Evolutionary conservation across 768 basidiomycete genomes (phyloP), one percentile per base, ranked within the genome.

Genomic region (Mycena vulgaris): DNA sequence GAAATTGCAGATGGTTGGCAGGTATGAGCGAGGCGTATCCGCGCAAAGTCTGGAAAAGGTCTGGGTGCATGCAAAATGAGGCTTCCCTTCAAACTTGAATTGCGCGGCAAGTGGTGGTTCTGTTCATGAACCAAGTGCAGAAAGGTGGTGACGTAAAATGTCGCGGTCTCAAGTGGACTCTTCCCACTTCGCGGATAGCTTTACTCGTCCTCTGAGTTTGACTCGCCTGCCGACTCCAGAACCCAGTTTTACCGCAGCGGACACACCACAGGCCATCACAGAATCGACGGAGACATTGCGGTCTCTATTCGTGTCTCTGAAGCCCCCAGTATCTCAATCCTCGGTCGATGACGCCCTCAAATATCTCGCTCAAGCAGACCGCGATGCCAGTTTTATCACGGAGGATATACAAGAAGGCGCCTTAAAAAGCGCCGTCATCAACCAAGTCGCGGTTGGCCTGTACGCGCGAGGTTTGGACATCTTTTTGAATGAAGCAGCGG

Each of bases 391-490:
- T 56, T 47, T 37, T 42, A 0, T 55, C 28, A 61, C 42, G 39
- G 67, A 56, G 0, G 81, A 84, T 60, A 27, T 71, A 0, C 84
- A 86, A 70, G 79, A 86, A 66, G 73, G 77, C 16, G 80, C 79
- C 2, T 75, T 90, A 51, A 82, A 81, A 69, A 77, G 80, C 25
- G 86, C 84, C 16, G 82, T 91, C 16, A 70, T 88, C 9, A 79
- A 82, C 40, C 89, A 85, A 75, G 74, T 92, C 5, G 80, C 88
- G 0, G 83, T 89, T 6, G 86, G 85, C 10, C 68, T 94, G 19
- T 95, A 95, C 75, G 83, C 89, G 7, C 86, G 92, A 62, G 86
- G 89, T 1, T 80, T 96, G 75, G 88, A 94, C 70, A 75, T 83
- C 25, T 89, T 90, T 66, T 79, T 97, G 67, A 76, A 83, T 13